Evolutionary conservation across 495 filamentous ascomycete species (phyloP).

Genomic region (Xylaria sp.): DNA sequence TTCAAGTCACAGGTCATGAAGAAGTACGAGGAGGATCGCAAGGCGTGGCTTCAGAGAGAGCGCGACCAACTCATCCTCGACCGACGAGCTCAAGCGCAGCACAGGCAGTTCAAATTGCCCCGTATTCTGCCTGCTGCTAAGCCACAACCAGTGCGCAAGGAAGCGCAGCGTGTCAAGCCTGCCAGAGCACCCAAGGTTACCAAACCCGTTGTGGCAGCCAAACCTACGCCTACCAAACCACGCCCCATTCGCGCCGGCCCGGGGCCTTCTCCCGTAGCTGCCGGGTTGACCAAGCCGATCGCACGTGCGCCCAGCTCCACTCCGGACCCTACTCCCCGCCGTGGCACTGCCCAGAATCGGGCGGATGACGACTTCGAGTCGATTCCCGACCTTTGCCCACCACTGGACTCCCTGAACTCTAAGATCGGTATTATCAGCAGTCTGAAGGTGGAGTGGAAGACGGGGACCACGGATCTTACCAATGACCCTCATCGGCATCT

Average conservation of each 20-base stretch:
- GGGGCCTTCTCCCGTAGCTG: conserved; percentile 41
- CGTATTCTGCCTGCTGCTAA: conserved; percentile 54
- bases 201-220: conserved; percentile 35
- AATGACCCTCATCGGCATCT: conserved; percentile 78
- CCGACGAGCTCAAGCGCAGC: conserved; percentile 42
- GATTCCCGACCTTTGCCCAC: conserved; percentile 79
- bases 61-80: conserved; percentile 63
- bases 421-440: conserved; percentile 61
- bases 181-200: conserved; percentile 52
- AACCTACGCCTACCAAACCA: conserved; percentile 24
- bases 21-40: conserved; percentile 64
- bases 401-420: conserved; percentile 63
- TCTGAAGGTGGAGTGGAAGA: conserved; percentile 90
- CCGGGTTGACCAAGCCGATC: conserved; percentile 44
- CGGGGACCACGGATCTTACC: conserved; percentile 77
- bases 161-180: conserved; percentile 44
- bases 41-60: conserved; percentile 68
- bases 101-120: conserved; percentile 42
- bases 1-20: conserved; percentile 70
- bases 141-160: conserved; percentile 36
- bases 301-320: conserved; percentile 42
- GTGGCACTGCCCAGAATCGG: conserved; percentile 61
- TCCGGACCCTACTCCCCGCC: conserved; percentile 50
- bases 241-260: conserved; percentile 40
- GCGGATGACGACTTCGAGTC: conserved; percentile 89